Evolutionary conservation across 345 rosid genomes (phyloP).

Genomic region (Aquilaria yunnanensis): DNA sequence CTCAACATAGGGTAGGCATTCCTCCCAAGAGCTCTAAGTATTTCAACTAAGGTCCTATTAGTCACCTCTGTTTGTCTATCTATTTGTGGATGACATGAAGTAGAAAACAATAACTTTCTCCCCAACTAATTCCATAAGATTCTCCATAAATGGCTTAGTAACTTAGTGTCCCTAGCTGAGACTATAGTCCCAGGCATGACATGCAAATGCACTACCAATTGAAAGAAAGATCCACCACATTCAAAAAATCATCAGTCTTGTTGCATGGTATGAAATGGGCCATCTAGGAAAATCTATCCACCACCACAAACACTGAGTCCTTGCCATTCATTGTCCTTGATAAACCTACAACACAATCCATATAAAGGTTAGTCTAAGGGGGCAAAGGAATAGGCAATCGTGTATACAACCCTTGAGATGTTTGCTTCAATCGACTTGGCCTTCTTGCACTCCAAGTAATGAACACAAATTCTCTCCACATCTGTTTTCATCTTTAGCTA

Average conservation of each 20-base stretch:
- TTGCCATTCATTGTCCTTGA: not conserved
- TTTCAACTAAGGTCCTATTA: no score
- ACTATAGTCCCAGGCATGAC: not conserved
- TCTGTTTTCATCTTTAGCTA: not conserved
- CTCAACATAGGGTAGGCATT: no score
- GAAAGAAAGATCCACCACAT: not conserved
- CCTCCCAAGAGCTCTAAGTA: no score
- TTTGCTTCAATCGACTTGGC: no score
- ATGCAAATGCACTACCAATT: constrained; percentile 8
- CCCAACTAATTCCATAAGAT: not conserved
- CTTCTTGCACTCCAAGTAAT: not conserved
- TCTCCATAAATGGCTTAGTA: not conserved
- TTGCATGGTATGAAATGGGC: not conserved
- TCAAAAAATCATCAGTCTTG: not conserved
- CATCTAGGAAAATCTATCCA: constrained; percentile 6
- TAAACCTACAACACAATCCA: not conserved
- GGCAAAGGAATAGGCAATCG: no score
- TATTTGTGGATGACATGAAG: no score
- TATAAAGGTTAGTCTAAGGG: no score
- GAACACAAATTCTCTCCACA: not conserved
- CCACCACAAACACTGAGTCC: not conserved
- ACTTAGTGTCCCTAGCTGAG: not conserved
- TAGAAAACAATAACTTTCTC: no score
- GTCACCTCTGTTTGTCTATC: no score
- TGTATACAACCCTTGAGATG: no score